Evolutionary conservation across 2,329 filamentous ascomycete genomes (phyloP), one percentile per base, ranked within the genome.

Genomic region (Clarireedia sp.): DNA sequence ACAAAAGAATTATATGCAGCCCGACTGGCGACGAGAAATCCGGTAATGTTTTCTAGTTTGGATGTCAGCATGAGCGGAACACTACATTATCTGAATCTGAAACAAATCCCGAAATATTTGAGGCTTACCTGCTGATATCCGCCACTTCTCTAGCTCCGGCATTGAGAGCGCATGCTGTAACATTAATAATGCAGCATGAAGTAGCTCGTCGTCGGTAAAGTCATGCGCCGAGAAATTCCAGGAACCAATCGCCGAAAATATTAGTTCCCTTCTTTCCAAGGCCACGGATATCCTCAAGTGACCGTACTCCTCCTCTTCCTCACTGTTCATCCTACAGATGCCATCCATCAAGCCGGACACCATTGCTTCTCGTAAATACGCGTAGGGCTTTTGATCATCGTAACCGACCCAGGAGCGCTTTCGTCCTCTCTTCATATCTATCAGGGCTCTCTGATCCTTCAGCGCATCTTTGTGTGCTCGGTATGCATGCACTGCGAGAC

Each of bases 1-100:
- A 96, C 90, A 70, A 96, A 96, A 57, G 83, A 87, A 70, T 97
- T 97, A 74, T 99, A 99, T n/a, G 94, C 89, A 48, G 87, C 85
- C 59, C 92, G 86, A 67, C 90, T 94, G 52, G 91, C 90, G 60
- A 95, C 80, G 58, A 97, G 77, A 67, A 96, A 97, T 53, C 82
- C 85, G 61, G 87, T 86, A 26, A 99, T 77, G 69, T 95, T 86
- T 64, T 88, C 90, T 89, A 66, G 44, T 61, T 60, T 62, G 63
- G 62, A 57, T 65, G 71, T 79, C 69, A 80, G 75, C 64, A 69
- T 60, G 61, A 45, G 54, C 56, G 40, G 21, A 36, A 57, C 58
- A 60, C 52, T 58, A 63, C 55, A 60, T 54, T 56, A 62, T 41
- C 14, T 41, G 29, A 12, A 33, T 61, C 61, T 60, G 63, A 61